Evolutionary conservation across 768 basidiomycete species (phyloP).

Genomic region (Gautieria morchelliformis): DNA sequence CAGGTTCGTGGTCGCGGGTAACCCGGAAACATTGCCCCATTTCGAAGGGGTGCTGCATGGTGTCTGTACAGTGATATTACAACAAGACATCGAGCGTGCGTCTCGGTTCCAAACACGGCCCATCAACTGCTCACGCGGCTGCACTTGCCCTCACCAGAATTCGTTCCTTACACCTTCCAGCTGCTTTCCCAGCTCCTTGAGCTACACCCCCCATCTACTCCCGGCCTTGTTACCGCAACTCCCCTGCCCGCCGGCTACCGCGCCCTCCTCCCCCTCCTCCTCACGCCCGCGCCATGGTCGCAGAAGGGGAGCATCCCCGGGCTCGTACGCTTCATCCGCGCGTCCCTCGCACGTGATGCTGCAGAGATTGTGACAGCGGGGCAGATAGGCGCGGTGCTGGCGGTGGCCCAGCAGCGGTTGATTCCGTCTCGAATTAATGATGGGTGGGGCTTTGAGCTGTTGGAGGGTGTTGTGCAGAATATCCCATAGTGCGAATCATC

Average conservation of each 20-base stretch:
- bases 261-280: constrained; percentile 66
- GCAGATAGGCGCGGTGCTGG: constrained; percentile 71
- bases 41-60: constrained; percentile 82
- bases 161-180: constrained; percentile 96
- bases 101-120: background rate
- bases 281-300: constrained; percentile 83
- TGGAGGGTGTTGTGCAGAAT: constrained; percentile 65
- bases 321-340: constrained; percentile 77
- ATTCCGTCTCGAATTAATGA: constrained; percentile 86
- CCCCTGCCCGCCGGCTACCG: constrained; percentile 45
- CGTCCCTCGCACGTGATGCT: constrained; percentile 69
- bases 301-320: constrained; percentile 94
- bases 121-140: background rate
- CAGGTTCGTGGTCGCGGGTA: constrained; percentile 75
- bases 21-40: constrained; percentile 50
- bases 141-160: constrained; percentile 45
- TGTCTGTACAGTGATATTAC: constrained; percentile 79
- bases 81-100: constrained; percentile 89
- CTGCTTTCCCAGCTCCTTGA: constrained; percentile 93
- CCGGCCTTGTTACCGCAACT: too few relatives aligned
- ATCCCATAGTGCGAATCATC: constrained; percentile 59
- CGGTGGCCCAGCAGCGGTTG: constrained; percentile 82
- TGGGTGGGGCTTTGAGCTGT: constrained; percentile 81
- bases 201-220: constrained; percentile 37
- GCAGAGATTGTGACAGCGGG: constrained; percentile 54